These are phyloP conservation scores for Didymella pinodella DNA, from an alignment of 2,329 filamentous ascomycete species.

Conservation along the genomic window DNA sequence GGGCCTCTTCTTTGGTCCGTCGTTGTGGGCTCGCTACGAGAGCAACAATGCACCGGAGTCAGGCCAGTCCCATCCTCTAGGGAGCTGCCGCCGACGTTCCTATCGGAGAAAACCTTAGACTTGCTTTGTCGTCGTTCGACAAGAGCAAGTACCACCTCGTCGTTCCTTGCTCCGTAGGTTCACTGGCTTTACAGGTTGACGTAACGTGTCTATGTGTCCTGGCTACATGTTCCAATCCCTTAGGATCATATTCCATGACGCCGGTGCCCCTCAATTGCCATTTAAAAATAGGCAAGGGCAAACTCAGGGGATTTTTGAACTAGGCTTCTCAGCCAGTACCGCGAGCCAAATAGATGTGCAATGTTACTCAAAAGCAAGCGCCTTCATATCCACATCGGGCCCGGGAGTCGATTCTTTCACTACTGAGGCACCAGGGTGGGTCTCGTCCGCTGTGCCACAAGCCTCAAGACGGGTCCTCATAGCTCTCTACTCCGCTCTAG, in stretches of 20 bases:
- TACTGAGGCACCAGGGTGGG: slow-evolving; percentile 4
- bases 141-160: slow-evolving; percentile 6
- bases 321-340: neutral
- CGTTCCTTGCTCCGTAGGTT: slow-evolving; percentile 2
- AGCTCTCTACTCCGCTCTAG: slow-evolving; percentile 5
- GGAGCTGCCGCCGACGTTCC: neutral
- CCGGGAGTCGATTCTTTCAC: slow-evolving; percentile 8
- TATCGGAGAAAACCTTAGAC: slow-evolving; percentile 3
- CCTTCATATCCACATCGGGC: slow-evolving; percentile 1
- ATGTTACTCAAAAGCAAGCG: slow-evolving; percentile 2
- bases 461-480: neutral
- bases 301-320: neutral
- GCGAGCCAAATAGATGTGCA: neutral
- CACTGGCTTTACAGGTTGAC: neutral
- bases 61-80: slow-evolving; percentile 2
- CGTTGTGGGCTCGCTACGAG: slow-evolving; percentile 7
- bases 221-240: neutral
- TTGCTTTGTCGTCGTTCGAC: slow-evolving; percentile 2
- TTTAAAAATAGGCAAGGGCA: neutral
- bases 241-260: neutral
- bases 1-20: slow-evolving; percentile 12
- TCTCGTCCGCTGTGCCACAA: slow-evolving; percentile 6
- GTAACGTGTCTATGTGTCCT: neutral
- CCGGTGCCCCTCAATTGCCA: neutral
- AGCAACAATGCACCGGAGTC: neutral